Conservation (phyloP, 768 basidiomycete genomes). For the Rhizopogon roseolus region DNA sequence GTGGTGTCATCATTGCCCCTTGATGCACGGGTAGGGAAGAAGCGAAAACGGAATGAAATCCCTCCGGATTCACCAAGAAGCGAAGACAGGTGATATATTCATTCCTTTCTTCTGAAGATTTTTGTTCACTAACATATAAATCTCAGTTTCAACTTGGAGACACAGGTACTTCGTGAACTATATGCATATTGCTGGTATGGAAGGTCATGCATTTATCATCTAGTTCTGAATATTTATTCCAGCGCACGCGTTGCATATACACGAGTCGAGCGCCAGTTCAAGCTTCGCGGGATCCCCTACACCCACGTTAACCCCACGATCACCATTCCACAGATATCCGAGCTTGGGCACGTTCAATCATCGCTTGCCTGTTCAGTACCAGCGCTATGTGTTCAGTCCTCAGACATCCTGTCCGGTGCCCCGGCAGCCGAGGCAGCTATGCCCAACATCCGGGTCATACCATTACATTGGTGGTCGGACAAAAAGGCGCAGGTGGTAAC, state of each 20-base stretch:
- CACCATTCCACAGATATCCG: constrained; percentile 34
- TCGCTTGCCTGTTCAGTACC: constrained; percentile 76
- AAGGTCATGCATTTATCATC: constrained; percentile 3
- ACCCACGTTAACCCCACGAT: constrained; percentile 63
- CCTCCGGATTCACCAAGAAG: constrained; percentile 7
- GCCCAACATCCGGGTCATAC: constrained; percentile 87
- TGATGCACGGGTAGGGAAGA: constrained; percentile 20
- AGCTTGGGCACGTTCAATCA: constrained; percentile 58
- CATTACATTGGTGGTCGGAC: constrained; percentile 89
- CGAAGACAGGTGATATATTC: constrained; percentile 23
- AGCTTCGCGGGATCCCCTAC: constrained; percentile 74
- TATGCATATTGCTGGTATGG: constrained; percentile 85
- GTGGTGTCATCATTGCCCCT: constrained; percentile 10
- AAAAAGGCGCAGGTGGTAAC: constrained; percentile 80
- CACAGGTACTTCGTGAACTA: constrained; percentile 68
- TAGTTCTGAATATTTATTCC: background rate
- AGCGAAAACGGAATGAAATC: constrained; percentile 22
- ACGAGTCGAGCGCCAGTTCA: constrained; percentile 85
- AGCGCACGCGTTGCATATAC: constrained; percentile 90
- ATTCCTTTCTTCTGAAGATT: background rate
- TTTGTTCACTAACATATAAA: constrained; percentile 1
- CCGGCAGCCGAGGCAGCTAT: constrained; percentile 90
- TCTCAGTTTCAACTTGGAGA: constrained; percentile 59
- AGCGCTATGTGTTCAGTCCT: constrained; percentile 76
- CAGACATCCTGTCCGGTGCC: constrained; percentile 75